A percentile compares a stretch with the other conserved stretches of the same genome.
phyloP scores from a whole-genome alignment of 1,284 basidiomycete species.

The Cystobasidiaceae sp. region DNA sequence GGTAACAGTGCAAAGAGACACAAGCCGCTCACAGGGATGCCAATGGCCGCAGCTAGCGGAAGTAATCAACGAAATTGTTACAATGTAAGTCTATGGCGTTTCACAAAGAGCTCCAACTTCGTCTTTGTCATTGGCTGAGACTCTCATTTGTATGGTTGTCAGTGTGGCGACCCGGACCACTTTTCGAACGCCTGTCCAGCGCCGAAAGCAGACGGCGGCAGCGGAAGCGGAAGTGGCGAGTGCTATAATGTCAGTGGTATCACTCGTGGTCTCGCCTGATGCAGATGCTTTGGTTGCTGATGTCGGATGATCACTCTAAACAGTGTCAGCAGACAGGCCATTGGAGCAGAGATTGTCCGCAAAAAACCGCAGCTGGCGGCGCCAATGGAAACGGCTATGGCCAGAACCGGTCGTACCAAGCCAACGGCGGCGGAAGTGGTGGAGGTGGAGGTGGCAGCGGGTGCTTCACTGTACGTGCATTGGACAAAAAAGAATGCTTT shows the following conservation, averaged over 20 bases:
- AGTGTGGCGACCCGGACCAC: conserved; percentile 40
- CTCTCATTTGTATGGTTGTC: background rate
- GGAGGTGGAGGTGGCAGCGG: too few relatives aligned
- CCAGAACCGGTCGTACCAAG: too few relatives aligned
- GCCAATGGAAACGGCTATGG: background rate
- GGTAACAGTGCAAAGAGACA: background rate
- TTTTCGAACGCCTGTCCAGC: conserved; percentile 43
- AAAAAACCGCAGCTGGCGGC: too few relatives aligned
- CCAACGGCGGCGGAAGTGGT: background rate
- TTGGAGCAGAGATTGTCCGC: conserved; percentile 44
- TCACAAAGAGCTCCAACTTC: too few relatives aligned
- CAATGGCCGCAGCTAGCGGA: conserved; percentile 22
- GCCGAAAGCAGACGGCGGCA: conserved; percentile 31
- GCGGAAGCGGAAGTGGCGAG: too few relatives aligned
- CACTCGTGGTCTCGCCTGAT: conserved; percentile 33
- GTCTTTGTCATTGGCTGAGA: too few relatives aligned
- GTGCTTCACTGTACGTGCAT: too few relatives aligned
- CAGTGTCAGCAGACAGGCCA: conserved; percentile 43
- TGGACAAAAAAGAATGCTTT: too few relatives aligned
- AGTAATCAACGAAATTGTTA: conserved; percentile 18
- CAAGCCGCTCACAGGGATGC: background rate
- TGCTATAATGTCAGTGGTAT: too few relatives aligned
- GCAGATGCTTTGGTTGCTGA: conserved; percentile 32
- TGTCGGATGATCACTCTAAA: background rate
- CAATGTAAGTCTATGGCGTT: background rate